Base-by-base conservation (phyloP, 495 filamentous ascomycete genomes). In the Penicillium subrubescens region DNA sequence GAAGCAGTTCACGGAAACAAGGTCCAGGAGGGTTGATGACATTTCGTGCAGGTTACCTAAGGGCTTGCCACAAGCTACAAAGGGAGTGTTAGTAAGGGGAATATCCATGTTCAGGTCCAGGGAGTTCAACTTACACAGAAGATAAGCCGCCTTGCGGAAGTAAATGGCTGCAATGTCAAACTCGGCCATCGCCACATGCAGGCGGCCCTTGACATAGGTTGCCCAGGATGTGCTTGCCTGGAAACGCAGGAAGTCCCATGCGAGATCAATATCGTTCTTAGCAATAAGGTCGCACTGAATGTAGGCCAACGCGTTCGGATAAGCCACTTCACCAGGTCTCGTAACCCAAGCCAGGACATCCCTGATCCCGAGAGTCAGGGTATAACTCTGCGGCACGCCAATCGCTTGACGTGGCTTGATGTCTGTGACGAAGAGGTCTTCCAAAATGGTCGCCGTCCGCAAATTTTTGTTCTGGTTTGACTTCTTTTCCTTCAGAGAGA, bases 121-220 rank as follows among this genome's bases (percentile, higher is more conserved):
- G 19, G 10, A 44, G 17, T 58, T n/a, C 19, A 57, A 86, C 88
- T 77, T 86, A 92, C 93, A 87, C 64, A 98, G 84, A 43, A 89
- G 89, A 71, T 90, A 90, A 5, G 92, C 90, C 60, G 92, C 91
- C 67, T 90, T 93, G 57, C 87, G 87, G 77, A 99, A 97, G 66
- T 88, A 87, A 21, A 85, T 77, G 19, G 92, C 84, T 51, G 96
- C 95, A 59, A 84, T 83, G 41, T 86, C 84, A 68, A 85, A 86
- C 68, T 95, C 90, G 23, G 87, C 87, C 69, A 87, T 86, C 15
- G 88, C 85, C 19, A 97, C 82, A 71, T 88, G 84, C 50, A 95
- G 82, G 37, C 96, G 90, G 14, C 91, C 94, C 73, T 92, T 92
- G 15, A 97, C 81, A 74, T 99, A 99, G 1, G 86, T 89, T 6